Evolutionary conservation across 768 basidiomycete species (phyloP).

Genomic region (Tubosaeta brunneosetosa): DNA sequence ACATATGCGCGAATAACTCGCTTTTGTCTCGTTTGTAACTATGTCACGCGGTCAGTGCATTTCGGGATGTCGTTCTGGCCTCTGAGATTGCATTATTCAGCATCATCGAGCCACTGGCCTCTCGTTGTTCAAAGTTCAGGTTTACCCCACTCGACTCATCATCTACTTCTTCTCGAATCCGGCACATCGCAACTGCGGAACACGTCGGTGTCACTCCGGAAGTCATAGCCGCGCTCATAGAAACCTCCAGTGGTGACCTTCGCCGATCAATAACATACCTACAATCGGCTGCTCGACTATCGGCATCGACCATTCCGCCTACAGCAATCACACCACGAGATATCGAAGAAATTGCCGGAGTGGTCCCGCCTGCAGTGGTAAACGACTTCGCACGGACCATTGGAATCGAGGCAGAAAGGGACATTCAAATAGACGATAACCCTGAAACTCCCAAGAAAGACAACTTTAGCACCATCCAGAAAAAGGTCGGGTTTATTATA

Average conservation of each 20-base stretch:
- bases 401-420: conserved; percentile 65
- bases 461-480: conserved; percentile 59
- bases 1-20: conserved; percentile 95
- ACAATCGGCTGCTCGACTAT: conserved; percentile 89
- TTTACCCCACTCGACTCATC: conserved; percentile 86
- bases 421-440: conserved; percentile 43
- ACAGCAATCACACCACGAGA: conserved; percentile 69
- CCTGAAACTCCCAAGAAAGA: conserved; percentile 22
- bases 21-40: conserved; percentile 98
- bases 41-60: conserved; percentile 83
- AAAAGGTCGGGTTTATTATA: conserved; percentile 70
- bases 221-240: conserved; percentile 71
- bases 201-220: conserved; percentile 50
- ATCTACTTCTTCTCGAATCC: conserved; percentile 71
- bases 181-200: conserved; percentile 78
- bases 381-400: conserved; percentile 62
- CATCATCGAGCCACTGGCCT: conserved; percentile 97
- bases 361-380: conserved; percentile 76
- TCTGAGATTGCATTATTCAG: conserved; percentile 37
- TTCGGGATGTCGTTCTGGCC: not conserved
- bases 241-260: conserved; percentile 84
- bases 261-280: conserved; percentile 96
- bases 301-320: conserved; percentile 67
- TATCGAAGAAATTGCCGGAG: conserved; percentile 96
- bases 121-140: conserved; percentile 98